Base-by-base conservation (phyloP, 129 eudicot genomes). In the Cynara cardunculus region DNA sequence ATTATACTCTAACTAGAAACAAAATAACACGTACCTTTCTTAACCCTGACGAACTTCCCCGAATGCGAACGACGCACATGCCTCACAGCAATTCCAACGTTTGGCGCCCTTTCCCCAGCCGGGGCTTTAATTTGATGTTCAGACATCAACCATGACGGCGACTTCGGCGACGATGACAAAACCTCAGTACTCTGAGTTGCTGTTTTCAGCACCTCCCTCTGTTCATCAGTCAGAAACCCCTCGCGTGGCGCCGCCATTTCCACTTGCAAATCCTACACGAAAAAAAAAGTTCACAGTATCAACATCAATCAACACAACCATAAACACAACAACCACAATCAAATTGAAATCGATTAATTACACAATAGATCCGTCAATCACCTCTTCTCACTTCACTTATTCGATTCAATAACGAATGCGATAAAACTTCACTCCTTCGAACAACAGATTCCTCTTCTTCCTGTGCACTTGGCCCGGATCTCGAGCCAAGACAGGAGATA, bases 181-280 rank as follows among this genome's bases (percentile, higher is more conserved):
- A 83, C 82, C 81, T 87, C 95, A 26, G 82, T 88, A 53, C 79
- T 92, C 87, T 84, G 80, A 66, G 90, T 70, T 26, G 94, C 97
- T 14, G 84, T 76, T 67, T 85, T 90, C 85, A 92, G 25, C 82
- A 74, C 87, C 82, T 92, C 91, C 89, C 97, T 88, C 82, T 92
- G 97, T 78, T 84, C 91, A 83, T 92, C 91, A 13, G 97, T 92
- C 87, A 92, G 69, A 82, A 92, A 92, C 18, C 97, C 97, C 83
- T 90, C 94, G 19, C 81, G 81, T 22, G 82, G 78, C 27, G 94
- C 70, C 76, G 94, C 90, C 97, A 92, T 92, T 68, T 72, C 73
- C 70, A 74, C 35, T 81, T 76, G 27, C 81, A 71, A 87, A 82
- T 25, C 87, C 84, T 74, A 79, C 69, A 73, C 56, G 25, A 70